These are phyloP conservation scores for Colletotrichum tamarilloi DNA, from an alignment of 2,329 filamentous ascomycete species.

Conservation along the genomic window DNA sequence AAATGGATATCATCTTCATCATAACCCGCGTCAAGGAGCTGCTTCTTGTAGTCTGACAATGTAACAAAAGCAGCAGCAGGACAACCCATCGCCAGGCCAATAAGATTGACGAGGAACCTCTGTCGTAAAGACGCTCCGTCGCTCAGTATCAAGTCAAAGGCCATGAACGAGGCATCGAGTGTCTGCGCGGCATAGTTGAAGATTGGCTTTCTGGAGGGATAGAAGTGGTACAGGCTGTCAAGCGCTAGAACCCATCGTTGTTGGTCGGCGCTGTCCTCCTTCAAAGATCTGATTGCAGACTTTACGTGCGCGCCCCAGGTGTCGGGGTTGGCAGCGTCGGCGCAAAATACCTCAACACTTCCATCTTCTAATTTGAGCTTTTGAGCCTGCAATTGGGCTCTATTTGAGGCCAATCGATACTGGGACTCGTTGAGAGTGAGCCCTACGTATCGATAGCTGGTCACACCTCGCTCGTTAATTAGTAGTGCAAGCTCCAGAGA, in stretches of 20 bases:
- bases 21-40: conserved; percentile 62
- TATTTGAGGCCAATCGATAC: conserved; percentile 49
- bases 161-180: conserved; percentile 62
- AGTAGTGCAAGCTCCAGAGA: conserved; percentile 55
- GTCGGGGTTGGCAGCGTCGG: conserved; percentile 59
- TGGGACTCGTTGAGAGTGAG: conserved; percentile 62
- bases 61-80: conserved; percentile 62
- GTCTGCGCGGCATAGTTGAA: conserved; percentile 52
- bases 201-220: conserved; percentile 60
- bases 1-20: conserved; percentile 52
- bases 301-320: conserved; percentile 49
- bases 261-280: conserved; percentile 28
- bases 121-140: conserved; percentile 43
- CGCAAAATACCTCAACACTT: conserved; percentile 55
- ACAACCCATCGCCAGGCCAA: conserved; percentile 60
- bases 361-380: conserved; percentile 1
- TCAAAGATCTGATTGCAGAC: conserved; percentile 42
- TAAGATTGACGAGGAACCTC: conserved; percentile 48
- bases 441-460: conserved; percentile 59
- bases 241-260: conserved; percentile 65
- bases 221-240: conserved; percentile 68
- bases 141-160: conserved; percentile 63
- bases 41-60: conserved; percentile 53
- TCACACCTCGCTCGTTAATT: conserved; percentile 37
- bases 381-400: conserved; percentile 39